Percentiles rank a stretch among this genome's conserved stretches.
These are phyloP conservation scores for Nicotiana otophora DNA, from an alignment of 257 asterid species.

Conservation along the genomic window DNA sequence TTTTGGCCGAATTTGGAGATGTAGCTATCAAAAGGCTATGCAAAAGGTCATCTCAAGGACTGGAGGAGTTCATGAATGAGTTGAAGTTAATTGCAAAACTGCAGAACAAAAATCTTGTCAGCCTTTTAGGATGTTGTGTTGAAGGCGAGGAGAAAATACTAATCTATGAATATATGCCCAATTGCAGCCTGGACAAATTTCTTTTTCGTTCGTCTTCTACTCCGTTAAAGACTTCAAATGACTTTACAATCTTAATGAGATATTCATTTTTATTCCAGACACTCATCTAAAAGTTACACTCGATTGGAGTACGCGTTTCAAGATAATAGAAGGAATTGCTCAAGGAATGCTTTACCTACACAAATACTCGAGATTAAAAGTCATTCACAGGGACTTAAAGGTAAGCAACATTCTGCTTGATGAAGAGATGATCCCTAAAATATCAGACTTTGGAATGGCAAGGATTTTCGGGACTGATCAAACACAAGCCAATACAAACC, in stretches of 20 bases:
- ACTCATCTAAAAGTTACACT: background rate
- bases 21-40: constrained; percentile 30
- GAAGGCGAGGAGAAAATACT: constrained; percentile 20
- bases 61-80: constrained; percentile 27
- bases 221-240: background rate
- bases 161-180: constrained; percentile 18
- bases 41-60: constrained; percentile 24
- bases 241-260: background rate
- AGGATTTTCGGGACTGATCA: constrained; percentile 12
- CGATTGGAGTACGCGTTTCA: constrained; percentile 4
- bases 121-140: constrained; percentile 17
- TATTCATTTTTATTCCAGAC: background rate
- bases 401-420: constrained; percentile 11
- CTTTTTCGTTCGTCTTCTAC: constrained; percentile 16
- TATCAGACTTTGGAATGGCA: constrained; percentile 20
- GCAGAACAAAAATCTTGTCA: constrained; percentile 9
- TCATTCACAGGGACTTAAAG: constrained; percentile 16
- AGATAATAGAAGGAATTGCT: constrained; percentile 11
- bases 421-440: constrained; percentile 8
- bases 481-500: constrained; percentile 6
- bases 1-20: constrained; percentile 8
- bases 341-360: constrained; percentile 13
- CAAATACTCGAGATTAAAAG: constrained; percentile 10
- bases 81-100: constrained; percentile 6
- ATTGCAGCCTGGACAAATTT: constrained; percentile 15